Percentiles rank a stretch among this genome's conserved stretches.
Conservation (phyloP, 1,139 yeast species). For the Spencermartinsiella ligniputridi region DNA sequence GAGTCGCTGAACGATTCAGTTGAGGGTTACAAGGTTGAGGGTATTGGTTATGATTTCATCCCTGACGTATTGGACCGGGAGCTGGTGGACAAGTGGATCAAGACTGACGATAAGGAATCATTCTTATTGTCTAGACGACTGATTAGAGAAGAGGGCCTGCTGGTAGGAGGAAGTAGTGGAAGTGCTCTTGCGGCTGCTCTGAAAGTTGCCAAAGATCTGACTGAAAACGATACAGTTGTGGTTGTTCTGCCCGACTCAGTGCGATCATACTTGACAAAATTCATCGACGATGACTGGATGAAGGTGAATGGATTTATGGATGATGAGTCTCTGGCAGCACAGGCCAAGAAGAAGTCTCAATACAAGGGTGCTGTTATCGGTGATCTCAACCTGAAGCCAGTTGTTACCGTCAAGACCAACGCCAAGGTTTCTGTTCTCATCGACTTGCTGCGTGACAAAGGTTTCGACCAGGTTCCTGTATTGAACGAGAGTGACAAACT, state of each 20-base stretch:
- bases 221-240: conserved; percentile 72
- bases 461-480: conserved; percentile 85
- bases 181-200: conserved; percentile 80
- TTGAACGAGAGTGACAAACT: conserved; percentile 57
- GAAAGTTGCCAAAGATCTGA: conserved; percentile 61
- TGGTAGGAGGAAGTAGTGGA: conserved; percentile 88
- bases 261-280: conserved; percentile 82
- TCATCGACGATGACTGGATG: conserved; percentile 93
- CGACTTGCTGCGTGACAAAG: conserved; percentile 66
- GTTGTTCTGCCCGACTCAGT: conserved; percentile 85
- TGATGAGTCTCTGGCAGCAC: conserved; percentile 42
- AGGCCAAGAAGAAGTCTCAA: conserved; percentile 42
- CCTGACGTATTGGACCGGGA: conserved; percentile 75
- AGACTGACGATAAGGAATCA: conserved; percentile 80
- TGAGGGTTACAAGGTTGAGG: conserved; percentile 76
- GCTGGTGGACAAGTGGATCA: conserved; percentile 73
- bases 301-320: conserved; percentile 65
- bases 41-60: conserved; percentile 86
- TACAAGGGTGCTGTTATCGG: conserved; percentile 59
- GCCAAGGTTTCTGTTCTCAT: conserved; percentile 66
- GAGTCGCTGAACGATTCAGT: conserved; percentile 60
- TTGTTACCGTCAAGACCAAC: conserved; percentile 63
- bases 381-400: conserved; percentile 76
- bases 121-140: conserved; percentile 79
- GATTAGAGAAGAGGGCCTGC: conserved; percentile 79